Evolutionary conservation across 2,329 filamentous ascomycete genomes (phyloP), one percentile per base, ranked within the genome.

Genomic region (Aplosporella prunicola): DNA sequence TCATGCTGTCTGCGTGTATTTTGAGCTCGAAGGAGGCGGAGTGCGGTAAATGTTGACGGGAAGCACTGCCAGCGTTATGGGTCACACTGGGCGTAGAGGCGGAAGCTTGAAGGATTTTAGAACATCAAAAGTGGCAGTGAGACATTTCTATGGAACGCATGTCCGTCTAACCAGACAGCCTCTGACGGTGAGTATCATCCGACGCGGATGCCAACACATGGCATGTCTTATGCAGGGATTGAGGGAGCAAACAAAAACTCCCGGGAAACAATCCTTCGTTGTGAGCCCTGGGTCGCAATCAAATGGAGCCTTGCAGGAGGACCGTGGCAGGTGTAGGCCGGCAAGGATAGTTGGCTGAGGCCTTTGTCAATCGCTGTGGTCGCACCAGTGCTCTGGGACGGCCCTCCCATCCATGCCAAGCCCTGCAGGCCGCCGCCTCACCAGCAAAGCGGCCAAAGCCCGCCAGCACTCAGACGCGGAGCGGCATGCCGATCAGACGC

Each of bases 121-220:
- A 50, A 46, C 45, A 45, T 53, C 42, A 55, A 53, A 55, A 55
- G 56, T 51, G 51, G 48, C 20, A 40, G 44, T 42, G 45, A 48
- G 52, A 51, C 51, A 51, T 57, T 47, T 48, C 44, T 45, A 44
- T 38, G 39, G 44, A 36, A 31, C 40, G 41, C 10, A 31, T 11
- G 18, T n/a, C 13, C 17, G 11, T 38, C 35, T 13, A 22, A 18
- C 9, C 28, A 32, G 28, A 20, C 35, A 32, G 35, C 35, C 26
- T 38, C 17, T 28, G 25, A 22, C 27, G 9, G 11, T 20, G 15
- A 22, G 27, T 20, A 32, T 32, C 20, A 38, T 24, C 35, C 35
- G 29, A 9, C n/a, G 18, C 28, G 28, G 20, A 4, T 53, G 55
- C 52, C 52, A 57, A 47, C 51, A 42, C 50, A 49, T 45, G 46